phyloP scores from a whole-genome alignment of 306 rosid genomes.

The Chamaecrista fasciculata region DNA sequence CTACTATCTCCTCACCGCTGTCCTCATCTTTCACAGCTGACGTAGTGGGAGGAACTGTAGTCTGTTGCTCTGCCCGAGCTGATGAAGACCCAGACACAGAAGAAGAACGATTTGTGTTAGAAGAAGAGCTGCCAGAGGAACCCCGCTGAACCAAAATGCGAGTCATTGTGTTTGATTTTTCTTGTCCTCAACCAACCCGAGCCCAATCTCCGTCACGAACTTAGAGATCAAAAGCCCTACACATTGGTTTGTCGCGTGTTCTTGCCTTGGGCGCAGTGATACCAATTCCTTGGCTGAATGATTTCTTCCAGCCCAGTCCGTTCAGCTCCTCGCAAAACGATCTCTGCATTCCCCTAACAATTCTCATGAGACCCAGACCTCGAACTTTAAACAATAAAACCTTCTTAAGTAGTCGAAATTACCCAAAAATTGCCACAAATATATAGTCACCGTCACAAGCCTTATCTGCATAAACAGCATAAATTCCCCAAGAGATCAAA shows the following conservation, averaged over 20 bases:
- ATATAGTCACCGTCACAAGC: conserved; percentile 22
- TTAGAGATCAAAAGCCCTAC: conserved; percentile 33
- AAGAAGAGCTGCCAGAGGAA: conserved; percentile 62
- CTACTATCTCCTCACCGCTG: conserved; percentile 48
- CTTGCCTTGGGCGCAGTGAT: conserved; percentile 87
- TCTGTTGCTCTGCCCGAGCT: conserved; percentile 51
- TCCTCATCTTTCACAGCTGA: conserved; percentile 60
- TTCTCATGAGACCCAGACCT: conserved; percentile 97
- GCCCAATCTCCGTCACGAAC: background rate
- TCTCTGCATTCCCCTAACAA: conserved; percentile 63
- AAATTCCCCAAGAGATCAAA: conserved; percentile 39
- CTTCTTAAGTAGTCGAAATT: conserved; percentile 66
- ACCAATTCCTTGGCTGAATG: conserved; percentile 79
- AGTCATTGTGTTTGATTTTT: conserved; percentile 51
- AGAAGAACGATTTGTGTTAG: conserved; percentile 51
- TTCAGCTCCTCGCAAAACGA: conserved; percentile 76
- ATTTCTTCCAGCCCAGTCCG: conserved; percentile 56
- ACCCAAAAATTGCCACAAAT: conserved; percentile 35
- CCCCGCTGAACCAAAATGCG: conserved; percentile 78
- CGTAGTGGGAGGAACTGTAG: conserved; percentile 31
- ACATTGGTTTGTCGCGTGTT: conserved; percentile 68
- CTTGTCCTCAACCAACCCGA: conserved; percentile 22
- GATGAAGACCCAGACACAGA: conserved; percentile 40
- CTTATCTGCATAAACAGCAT: conserved; percentile 58
- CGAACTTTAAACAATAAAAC: conserved; percentile 81